phyloP scores from a whole-genome alignment of 1,284 basidiomycete species.

The Moesziomyces globuligerus region DNA sequence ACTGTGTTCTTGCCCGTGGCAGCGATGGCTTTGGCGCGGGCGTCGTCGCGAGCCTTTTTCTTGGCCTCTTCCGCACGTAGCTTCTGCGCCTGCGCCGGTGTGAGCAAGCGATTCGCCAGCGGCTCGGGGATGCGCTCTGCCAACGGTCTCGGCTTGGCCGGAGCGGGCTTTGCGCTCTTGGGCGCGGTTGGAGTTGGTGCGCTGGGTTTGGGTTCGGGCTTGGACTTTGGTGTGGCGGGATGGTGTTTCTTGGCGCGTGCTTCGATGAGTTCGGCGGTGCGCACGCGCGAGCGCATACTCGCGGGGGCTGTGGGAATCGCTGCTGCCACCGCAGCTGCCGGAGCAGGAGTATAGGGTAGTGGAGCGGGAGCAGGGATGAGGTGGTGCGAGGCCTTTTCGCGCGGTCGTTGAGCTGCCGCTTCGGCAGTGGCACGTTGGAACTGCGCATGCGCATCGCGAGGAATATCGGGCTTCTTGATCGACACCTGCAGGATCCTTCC shows the following conservation, averaged over 20 bases:
- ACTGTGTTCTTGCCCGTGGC: constrained; percentile 39
- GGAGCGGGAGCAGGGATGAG: constrained; percentile 41
- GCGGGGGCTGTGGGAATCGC: constrained; percentile 46
- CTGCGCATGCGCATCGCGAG: constrained; percentile 34
- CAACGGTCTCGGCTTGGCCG: constrained; percentile 25
- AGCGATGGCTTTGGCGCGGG: constrained; percentile 28
- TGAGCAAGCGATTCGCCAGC: constrained; percentile 45
- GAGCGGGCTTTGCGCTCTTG: constrained; percentile 1
- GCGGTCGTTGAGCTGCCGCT: constrained; percentile 37
- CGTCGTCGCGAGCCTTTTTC: constrained; percentile 40
- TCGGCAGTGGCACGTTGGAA: constrained; percentile 39
- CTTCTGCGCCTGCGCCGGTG: constrained; percentile 43
- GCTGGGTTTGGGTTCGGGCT: not conserved
- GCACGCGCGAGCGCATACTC: constrained; percentile 30
- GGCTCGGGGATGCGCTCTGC: constrained; percentile 41
- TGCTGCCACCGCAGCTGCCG: constrained; percentile 30
- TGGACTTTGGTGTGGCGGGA: not conserved
- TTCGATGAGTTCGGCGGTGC: constrained; percentile 27
- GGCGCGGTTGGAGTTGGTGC: too few relatives aligned
- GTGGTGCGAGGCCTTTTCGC: constrained; percentile 23
- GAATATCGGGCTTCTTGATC: constrained; percentile 43
- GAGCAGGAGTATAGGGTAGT: constrained; percentile 33
- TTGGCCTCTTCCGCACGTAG: constrained; percentile 43
- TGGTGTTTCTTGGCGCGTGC: constrained; percentile 37
- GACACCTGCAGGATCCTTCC: constrained; percentile 60